Base-by-base conservation (phyloP, 805 yeast species). In the Metschnikowia picachoensis region DNA sequence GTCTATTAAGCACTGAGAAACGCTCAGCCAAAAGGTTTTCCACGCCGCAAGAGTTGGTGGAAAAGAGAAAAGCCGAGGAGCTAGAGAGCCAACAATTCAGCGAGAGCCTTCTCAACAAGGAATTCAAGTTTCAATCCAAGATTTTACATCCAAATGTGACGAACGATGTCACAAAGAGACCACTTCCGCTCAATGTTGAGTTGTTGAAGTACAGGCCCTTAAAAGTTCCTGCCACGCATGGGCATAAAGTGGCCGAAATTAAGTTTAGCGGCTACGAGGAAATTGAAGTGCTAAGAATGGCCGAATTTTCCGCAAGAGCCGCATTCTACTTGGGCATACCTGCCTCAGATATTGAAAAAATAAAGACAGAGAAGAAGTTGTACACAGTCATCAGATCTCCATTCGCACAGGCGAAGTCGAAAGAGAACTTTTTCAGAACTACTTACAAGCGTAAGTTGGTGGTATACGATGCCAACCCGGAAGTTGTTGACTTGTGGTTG, bases 311-410 rank as follows among this genome's bases (percentile, higher is more conserved):
- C 3, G 72, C 86, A 46, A 80, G 99, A 67, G 89, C 90, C 0
- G 98, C 96, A 0, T 94, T 79, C 64, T 94, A 87, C 66, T 70
- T 94, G 56, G 92, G 95, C 8, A 82, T 94, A 55, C 97, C 98
- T 14, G 81, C 86, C 30, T 78, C 82, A 12, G 91, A 90, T 2
- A 84, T 92, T 15, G 74, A 87, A 83, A 40, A 65, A 79, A 52
- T 85, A 81, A 52, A 70, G 50, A 82, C 85, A 3, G 85, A 81
- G 61, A 79, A 83, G 57, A 87, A 92, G 66, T 79, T 90, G 56
- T 92, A 96, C 88, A 94, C 99, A 0, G 96, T 94, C 37, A 90
- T 85, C 59, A 80, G 84, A 64, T 83, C 96, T 3, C 97, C 97
- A 1, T 94, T 94, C 64, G 96, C 87, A 16, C 94, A 88, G 61